Percentiles rank a stretch among this genome's conserved stretches.
phyloP scores from a whole-genome alignment of 2,329 filamentous ascomycete species.

The Calycina herbarum region DNA sequence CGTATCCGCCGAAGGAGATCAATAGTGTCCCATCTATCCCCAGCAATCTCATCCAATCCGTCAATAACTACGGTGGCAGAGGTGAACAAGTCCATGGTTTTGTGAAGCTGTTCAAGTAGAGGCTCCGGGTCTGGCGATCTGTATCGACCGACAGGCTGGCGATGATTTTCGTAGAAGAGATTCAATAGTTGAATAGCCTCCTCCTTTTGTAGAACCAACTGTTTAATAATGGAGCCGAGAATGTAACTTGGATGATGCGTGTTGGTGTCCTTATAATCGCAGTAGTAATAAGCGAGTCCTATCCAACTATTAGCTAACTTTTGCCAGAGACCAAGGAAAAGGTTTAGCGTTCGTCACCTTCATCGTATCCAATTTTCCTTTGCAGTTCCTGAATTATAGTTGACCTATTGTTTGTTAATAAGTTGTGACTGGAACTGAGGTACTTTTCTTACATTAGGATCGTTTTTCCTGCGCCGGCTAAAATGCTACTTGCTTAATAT shows the following conservation, averaged over 20 bases:
- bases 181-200: not conserved
- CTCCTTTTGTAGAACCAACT: not conserved
- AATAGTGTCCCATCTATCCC: not conserved
- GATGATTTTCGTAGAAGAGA: not conserved
- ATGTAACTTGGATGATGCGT: slow-evolving; percentile 25
- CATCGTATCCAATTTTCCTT: not conserved
- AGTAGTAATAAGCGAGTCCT: slow-evolving; percentile 28
- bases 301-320: not conserved
- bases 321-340: too few species aligned
- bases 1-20: not conserved
- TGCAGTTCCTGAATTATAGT: not conserved
- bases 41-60: not conserved
- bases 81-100: not conserved
- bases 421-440: not conserved
- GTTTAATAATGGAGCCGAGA: slow-evolving; percentile 15
- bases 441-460: not conserved
- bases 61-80: not conserved
- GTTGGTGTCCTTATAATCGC: slow-evolving; percentile 30
- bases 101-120: not conserved
- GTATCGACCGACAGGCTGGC: not conserved
- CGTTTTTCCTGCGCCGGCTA: slow-evolving; percentile 2
- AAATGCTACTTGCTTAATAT: too few species aligned
- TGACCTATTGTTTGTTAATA: not conserved
- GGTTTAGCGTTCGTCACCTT: not conserved
- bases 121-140: not conserved